Evolutionary conservation across 2,329 filamentous ascomycete species (phyloP).

Genomic region (Claviceps purpurea): DNA sequence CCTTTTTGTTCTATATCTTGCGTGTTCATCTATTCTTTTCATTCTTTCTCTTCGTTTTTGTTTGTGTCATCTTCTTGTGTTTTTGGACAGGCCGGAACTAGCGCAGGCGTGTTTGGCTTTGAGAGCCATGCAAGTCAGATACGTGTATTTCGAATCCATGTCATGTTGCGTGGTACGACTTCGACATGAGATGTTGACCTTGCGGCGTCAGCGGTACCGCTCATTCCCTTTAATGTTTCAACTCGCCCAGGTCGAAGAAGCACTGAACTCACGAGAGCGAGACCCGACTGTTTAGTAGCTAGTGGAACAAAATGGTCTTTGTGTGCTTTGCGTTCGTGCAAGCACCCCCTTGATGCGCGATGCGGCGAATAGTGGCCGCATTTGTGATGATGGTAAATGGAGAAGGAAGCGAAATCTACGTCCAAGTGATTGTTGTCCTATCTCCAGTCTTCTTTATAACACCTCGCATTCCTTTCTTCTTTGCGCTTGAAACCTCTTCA

Average conservation of each 20-base stretch:
- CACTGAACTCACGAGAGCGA: not conserved
- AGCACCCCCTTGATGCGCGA: too few relatives aligned
- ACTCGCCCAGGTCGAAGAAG: not conserved
- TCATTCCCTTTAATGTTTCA: too few relatives aligned
- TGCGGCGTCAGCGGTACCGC: not conserved
- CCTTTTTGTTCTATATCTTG: slow-evolving; percentile 7
- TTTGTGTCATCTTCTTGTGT: slow-evolving; percentile 5
- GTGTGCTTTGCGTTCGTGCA: too few relatives aligned
- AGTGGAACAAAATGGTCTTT: not conserved
- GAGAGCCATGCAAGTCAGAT: not conserved
- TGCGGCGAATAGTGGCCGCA: too few relatives aligned
- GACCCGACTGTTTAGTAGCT: not conserved
- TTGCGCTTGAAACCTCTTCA: too few relatives aligned
- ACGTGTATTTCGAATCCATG: too few relatives aligned
- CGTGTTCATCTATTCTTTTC: slow-evolving; percentile 1
- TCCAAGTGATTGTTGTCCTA: too few relatives aligned
- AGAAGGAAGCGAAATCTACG: too few relatives aligned
- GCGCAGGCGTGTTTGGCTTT: slow-evolving; percentile 5
- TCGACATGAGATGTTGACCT: not conserved
- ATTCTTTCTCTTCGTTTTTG: slow-evolving; percentile 6
- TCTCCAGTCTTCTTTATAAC: too few relatives aligned
- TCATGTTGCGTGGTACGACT: not conserved
- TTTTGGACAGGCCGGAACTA: slow-evolving; percentile 7
- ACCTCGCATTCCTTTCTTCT: too few relatives aligned
- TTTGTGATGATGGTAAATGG: too few relatives aligned